Conservation (phyloP, 495 filamentous ascomycete species). For the Podospora pseudocomata region DNA sequence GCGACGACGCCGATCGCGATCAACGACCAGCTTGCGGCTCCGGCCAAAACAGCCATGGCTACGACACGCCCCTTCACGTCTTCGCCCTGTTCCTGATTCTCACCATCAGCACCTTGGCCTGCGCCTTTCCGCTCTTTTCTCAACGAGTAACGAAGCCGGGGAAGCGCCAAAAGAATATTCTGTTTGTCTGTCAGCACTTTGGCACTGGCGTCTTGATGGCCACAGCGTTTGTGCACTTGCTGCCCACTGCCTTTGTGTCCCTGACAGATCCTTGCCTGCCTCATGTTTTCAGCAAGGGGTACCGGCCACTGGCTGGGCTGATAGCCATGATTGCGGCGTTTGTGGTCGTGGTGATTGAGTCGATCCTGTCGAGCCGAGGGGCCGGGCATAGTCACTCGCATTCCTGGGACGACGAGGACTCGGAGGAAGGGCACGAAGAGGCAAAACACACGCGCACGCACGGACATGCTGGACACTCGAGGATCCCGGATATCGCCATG, state of each 20-base stretch:
- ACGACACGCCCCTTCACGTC: conserved; percentile 67
- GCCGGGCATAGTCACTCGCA: conserved; percentile 53
- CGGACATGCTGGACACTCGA: conserved; percentile 10
- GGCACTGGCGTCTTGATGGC: conserved; percentile 84
- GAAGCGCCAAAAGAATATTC: conserved; percentile 44
- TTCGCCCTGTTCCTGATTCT: conserved; percentile 76
- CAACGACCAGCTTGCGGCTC: conserved; percentile 61
- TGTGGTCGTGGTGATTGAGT: conserved; percentile 70
- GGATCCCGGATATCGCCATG: conserved; percentile 36
- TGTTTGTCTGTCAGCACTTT: conserved; percentile 79
- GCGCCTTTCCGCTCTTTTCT: conserved; percentile 57
- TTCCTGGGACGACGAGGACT: conserved; percentile 39
- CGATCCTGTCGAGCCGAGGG: conserved; percentile 62
- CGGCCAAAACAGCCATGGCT: conserved; percentile 49
- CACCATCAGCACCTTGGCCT: conserved; percentile 63
- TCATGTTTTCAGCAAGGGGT: conserved; percentile 64
- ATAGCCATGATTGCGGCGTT: conserved; percentile 76
- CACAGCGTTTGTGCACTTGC: conserved; percentile 83
- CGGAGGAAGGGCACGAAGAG: conserved; percentile 27
- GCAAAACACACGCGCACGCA: conserved; percentile 29
- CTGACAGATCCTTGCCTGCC: conserved; percentile 79
- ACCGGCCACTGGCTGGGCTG: conserved; percentile 71
- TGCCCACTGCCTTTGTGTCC: conserved; percentile 78
- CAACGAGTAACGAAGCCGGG: conserved; percentile 42
- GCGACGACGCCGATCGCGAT: conserved; percentile 35